phyloP scores from a whole-genome alignment of 345 rosid genomes.

The Bruguiera sexangula region DNA sequence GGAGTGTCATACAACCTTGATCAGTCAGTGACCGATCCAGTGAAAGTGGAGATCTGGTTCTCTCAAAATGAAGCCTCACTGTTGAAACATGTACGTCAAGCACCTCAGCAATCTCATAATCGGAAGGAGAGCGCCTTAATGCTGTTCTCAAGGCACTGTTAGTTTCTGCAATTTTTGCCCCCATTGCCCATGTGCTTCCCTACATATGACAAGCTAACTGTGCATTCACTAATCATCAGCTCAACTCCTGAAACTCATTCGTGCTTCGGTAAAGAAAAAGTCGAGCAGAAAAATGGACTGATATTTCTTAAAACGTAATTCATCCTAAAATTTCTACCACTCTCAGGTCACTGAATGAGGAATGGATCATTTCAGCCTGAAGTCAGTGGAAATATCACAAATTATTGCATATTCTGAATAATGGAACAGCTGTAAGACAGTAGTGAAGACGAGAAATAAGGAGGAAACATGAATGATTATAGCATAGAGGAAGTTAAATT shows the following conservation, averaged over 20 bases:
- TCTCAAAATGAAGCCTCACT: slow-evolving; percentile 37
- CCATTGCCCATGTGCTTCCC: slow-evolving; percentile 44
- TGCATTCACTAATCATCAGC: slow-evolving; percentile 50
- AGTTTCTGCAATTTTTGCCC: slow-evolving; percentile 50
- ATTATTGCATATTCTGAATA: too few species aligned
- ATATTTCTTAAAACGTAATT: neutral
- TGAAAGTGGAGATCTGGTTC: slow-evolving; percentile 43
- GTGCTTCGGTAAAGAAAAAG: neutral
- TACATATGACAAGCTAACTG: slow-evolving; percentile 49
- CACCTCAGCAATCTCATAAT: slow-evolving; percentile 48
- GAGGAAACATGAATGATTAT: too few species aligned
- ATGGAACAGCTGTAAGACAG: too few species aligned
- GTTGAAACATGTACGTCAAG: slow-evolving; percentile 42
- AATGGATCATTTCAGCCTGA: too few species aligned
- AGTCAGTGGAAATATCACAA: too few species aligned
- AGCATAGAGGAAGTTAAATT: too few species aligned
- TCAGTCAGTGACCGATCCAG: slow-evolving; percentile 35
- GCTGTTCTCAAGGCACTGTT: slow-evolving; percentile 30
- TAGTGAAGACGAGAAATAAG: too few species aligned
- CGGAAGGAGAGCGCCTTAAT: slow-evolving; percentile 35
- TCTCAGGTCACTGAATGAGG: too few species aligned
- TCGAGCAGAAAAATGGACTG: neutral
- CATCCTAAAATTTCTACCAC: neutral
- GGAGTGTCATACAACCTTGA: slow-evolving; percentile 41
- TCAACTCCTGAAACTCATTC: slow-evolving; percentile 19